Evolutionary conservation across 345 rosid genomes (phyloP).

Genomic region (Arabis hirsuta): DNA sequence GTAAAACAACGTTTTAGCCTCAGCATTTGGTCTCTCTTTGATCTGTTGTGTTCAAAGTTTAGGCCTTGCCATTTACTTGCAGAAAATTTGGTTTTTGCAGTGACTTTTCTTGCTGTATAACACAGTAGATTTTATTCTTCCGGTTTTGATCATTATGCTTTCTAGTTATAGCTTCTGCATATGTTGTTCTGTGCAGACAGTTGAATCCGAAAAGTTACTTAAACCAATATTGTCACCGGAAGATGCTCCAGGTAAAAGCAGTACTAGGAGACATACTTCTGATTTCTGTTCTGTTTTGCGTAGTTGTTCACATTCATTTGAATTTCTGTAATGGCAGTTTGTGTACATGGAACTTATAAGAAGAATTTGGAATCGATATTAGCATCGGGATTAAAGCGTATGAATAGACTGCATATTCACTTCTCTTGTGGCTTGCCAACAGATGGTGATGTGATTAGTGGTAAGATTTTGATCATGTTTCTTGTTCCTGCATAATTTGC

Average conservation of each 20-base stretch:
- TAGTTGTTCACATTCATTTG: background rate
- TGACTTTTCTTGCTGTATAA: too few species aligned
- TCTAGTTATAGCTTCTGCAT: constrained; percentile 7
- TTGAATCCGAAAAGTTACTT: constrained; percentile 78
- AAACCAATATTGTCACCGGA: constrained; percentile 73
- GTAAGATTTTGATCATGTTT: constrained; percentile 46
- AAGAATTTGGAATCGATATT: constrained; percentile 74
- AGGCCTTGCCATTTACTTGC: background rate
- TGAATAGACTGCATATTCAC: constrained; percentile 88
- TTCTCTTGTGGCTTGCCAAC: constrained; percentile 86
- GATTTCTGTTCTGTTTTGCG: background rate
- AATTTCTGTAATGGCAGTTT: constrained; percentile 52
- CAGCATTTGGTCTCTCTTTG: background rate
- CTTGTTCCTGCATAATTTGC: background rate
- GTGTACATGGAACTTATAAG: constrained; percentile 91
- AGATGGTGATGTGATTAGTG: constrained; percentile 83
- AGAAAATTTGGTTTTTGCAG: too few species aligned
- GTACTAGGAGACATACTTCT: background rate
- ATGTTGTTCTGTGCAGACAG: constrained; percentile 52
- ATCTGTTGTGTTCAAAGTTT: background rate
- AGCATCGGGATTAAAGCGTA: constrained; percentile 74
- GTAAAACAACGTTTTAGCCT: constrained; percentile 37
- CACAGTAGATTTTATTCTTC: too few species aligned
- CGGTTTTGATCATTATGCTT: background rate
- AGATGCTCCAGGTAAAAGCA: constrained; percentile 62